These are phyloP conservation scores for Aspergillus pseudoglaucus DNA, from an alignment of 2,329 filamentous ascomycete genomes.

Conservation along the genomic window DNA sequence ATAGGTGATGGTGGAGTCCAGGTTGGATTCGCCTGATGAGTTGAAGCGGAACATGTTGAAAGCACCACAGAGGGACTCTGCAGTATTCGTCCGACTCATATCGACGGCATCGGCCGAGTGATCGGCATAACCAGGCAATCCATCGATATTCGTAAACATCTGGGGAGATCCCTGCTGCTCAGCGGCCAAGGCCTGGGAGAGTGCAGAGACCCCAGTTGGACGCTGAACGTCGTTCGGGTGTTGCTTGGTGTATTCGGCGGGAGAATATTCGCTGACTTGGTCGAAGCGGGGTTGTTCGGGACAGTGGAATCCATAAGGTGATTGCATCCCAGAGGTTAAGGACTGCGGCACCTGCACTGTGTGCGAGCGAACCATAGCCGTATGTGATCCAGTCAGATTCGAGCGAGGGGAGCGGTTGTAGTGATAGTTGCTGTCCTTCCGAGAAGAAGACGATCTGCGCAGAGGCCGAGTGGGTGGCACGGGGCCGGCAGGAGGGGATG, in stretches of 20 bases:
- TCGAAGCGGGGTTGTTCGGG: slow-evolving; percentile 22
- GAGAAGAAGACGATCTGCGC: slow-evolving; percentile 9
- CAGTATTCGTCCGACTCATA: slow-evolving; percentile 42
- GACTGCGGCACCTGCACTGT: slow-evolving; percentile 31
- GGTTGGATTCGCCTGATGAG: slow-evolving; percentile 29
- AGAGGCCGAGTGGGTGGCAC: neutral
- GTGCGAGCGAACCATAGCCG: slow-evolving; percentile 33
- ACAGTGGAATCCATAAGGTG: slow-evolving; percentile 24
- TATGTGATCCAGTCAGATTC: slow-evolving; percentile 17
- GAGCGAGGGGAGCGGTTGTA: slow-evolving; percentile 20
- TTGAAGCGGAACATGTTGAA: slow-evolving; percentile 41
- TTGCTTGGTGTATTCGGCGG: slow-evolving; percentile 36
- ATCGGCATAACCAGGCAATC: slow-evolving; percentile 16
- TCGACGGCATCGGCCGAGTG: slow-evolving; percentile 27
- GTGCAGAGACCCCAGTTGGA: slow-evolving; percentile 15
- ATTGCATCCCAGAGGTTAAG: slow-evolving; percentile 22
- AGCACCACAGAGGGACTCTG: slow-evolving; percentile 39
- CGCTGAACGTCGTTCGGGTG: slow-evolving; percentile 26
- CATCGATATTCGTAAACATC: slow-evolving; percentile 10
- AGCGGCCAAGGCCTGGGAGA: slow-evolving; percentile 19
- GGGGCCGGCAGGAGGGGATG: slow-evolving; percentile 21
- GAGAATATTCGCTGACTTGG: slow-evolving; percentile 37
- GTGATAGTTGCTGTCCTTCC: slow-evolving; percentile 18
- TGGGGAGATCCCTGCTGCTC: slow-evolving; percentile 16
- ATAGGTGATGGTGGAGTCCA: slow-evolving; percentile 25